These are phyloP conservation scores for Bipolaris gigantea DNA, from an alignment of 2,329 filamentous ascomycete genomes.

Conservation along the genomic window DNA sequence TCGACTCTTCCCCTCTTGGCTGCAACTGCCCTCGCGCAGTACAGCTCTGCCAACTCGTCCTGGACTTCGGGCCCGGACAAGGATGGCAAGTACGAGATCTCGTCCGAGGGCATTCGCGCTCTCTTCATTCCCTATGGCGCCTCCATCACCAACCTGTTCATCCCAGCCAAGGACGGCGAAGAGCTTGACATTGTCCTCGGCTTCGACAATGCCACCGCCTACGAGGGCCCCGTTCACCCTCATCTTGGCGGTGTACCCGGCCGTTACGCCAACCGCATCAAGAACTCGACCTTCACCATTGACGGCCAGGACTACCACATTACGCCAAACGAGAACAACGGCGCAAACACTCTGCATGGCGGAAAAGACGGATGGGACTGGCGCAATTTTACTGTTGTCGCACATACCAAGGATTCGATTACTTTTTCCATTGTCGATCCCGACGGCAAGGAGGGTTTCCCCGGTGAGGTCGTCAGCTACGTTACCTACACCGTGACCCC, in stretches of 20 bases:
- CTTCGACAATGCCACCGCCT: constrained; percentile 75
- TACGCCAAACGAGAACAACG: constrained; percentile 60
- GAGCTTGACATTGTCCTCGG: constrained; percentile 72
- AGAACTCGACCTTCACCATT: constrained; percentile 72
- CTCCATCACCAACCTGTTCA: constrained; percentile 69
- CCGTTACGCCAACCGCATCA: constrained; percentile 80
- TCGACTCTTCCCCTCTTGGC: constrained; percentile 28
- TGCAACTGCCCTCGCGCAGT: constrained; percentile 34
- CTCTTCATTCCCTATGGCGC: constrained; percentile 76
- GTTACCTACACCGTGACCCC: constrained; percentile 72
- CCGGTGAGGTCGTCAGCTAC: constrained; percentile 73
- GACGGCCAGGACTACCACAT: constrained; percentile 65
- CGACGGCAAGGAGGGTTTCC: constrained; percentile 75
- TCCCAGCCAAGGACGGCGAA: constrained; percentile 69
- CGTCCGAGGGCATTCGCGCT: constrained; percentile 66
- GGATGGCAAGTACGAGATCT: constrained; percentile 69
- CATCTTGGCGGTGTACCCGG: constrained; percentile 75
- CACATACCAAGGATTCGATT: constrained; percentile 67
- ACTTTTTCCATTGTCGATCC: constrained; percentile 75
- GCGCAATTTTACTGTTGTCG: constrained; percentile 74
- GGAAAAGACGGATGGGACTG: constrained; percentile 74
- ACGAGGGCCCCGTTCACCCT: constrained; percentile 66
- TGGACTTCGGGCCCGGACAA: constrained; percentile 35
- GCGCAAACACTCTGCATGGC: constrained; percentile 66
- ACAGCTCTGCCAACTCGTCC: constrained; percentile 22